A percentile compares a stretch with the other conserved stretches of the same genome.
phyloP scores from a whole-genome alignment of 2,329 filamentous ascomycete genomes.

The Teratosphaeria epicoccoides region DNA sequence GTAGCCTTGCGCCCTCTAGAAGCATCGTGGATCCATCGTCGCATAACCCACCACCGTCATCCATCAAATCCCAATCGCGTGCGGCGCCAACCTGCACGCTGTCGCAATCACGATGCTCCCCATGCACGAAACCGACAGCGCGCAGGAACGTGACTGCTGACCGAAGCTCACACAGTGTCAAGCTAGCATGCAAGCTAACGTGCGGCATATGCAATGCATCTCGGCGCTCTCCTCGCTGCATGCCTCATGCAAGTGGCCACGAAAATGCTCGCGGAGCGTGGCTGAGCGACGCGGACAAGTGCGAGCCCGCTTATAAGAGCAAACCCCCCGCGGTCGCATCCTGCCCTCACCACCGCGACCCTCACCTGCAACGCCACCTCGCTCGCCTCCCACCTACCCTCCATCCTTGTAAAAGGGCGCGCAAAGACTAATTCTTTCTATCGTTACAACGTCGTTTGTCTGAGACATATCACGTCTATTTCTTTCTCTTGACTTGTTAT shows the following conservation, averaged over 20 bases:
- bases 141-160: neutral
- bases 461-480: conserved; percentile 21
- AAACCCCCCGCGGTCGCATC: conserved; percentile 5
- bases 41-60: no score
- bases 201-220: conserved; percentile 1
- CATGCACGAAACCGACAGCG: neutral
- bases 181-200: neutral
- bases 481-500: conserved; percentile 12
- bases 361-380: conserved; percentile 6
- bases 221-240: conserved; percentile 7
- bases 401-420: conserved; percentile 9
- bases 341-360: conserved; percentile 7
- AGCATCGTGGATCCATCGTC: neutral
- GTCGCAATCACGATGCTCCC: neutral
- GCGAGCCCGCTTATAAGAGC: conserved; percentile 1
- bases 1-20: neutral
- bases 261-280: conserved; percentile 2
- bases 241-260: conserved; percentile 13
- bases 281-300: neutral
- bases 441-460: conserved; percentile 14
- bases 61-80: no score
- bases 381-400: conserved; percentile 14
- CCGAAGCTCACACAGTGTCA: neutral
- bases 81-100: neutral
- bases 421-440: conserved; percentile 17